These are phyloP conservation scores for Kuraishia borneana DNA, from an alignment of 805 yeast species.

Conservation along the genomic window DNA sequence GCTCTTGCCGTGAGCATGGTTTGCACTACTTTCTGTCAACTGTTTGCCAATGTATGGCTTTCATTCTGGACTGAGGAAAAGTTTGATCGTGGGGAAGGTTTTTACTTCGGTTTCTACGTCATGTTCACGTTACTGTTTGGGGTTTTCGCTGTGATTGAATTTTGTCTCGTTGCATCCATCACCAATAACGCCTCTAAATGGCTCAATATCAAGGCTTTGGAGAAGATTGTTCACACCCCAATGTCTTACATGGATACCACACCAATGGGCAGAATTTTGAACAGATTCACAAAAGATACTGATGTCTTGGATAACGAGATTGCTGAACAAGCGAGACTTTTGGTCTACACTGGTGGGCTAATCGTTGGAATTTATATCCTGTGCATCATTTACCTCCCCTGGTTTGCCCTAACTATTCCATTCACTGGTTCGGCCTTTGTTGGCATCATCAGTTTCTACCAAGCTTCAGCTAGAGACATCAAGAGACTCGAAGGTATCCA, in stretches of 20 bases:
- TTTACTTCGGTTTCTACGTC: constrained; percentile 47
- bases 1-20: constrained; percentile 13
- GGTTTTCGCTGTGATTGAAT: constrained; percentile 27
- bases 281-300: constrained; percentile 81
- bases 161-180: constrained; percentile 34
- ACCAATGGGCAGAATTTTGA: constrained; percentile 79
- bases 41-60: constrained; percentile 56
- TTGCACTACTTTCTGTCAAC: constrained; percentile 30
- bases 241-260: constrained; percentile 79
- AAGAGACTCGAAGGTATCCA: constrained; percentile 67
- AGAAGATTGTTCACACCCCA: constrained; percentile 59
- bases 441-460: constrained; percentile 41
- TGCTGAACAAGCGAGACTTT: constrained; percentile 55
- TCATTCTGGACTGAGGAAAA: constrained; percentile 56
- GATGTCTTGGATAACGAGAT: constrained; percentile 76
- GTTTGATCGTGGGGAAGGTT: constrained; percentile 30
- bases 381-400: constrained; percentile 63
- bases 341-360: constrained; percentile 41
- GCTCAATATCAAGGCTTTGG: constrained; percentile 54
- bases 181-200: constrained; percentile 41
- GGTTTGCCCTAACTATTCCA: constrained; percentile 59
- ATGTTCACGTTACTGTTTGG: constrained; percentile 36
- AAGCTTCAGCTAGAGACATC: constrained; percentile 64
- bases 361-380: constrained; percentile 55
- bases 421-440: constrained; percentile 33